phyloP scores from a whole-genome alignment of 768 basidiomycete genomes.

The Dioszegia hungarica region DNA sequence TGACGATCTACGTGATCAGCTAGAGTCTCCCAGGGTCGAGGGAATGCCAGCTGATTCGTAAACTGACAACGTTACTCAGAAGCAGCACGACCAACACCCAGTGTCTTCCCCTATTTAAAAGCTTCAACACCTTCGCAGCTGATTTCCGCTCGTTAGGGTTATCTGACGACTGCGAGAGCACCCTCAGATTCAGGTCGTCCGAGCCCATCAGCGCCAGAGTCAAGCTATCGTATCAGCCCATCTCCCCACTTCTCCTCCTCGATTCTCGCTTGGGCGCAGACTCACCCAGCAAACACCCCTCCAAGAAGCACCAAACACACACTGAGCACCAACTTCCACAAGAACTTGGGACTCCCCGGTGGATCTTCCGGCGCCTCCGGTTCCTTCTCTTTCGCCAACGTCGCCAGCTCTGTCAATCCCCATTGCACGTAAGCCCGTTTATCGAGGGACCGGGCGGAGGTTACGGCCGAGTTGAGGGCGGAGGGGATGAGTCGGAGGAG shows the following conservation, averaged over 20 bases:
- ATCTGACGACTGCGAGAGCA: constrained; percentile 76
- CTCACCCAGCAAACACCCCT: constrained; percentile 88
- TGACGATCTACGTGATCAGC: constrained; percentile 35
- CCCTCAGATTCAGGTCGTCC: constrained; percentile 83
- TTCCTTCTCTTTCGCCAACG: not conserved
- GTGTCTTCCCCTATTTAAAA: constrained; percentile 66
- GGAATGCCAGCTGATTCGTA: too few relatives aligned
- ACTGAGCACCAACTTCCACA: constrained; percentile 66
- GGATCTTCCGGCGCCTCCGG: constrained; percentile 44
- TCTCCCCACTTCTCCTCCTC: not conserved
- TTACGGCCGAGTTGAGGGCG: constrained; percentile 1
- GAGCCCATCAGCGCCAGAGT: constrained; percentile 92
- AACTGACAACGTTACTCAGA: constrained; percentile 67
- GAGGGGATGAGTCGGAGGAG: constrained; percentile 17
- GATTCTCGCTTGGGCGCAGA: too few relatives aligned
- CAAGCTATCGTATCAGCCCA: constrained; percentile 53
- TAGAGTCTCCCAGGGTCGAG: too few relatives aligned
- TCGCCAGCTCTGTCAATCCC: not conserved
- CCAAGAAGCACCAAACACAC: constrained; percentile 69
- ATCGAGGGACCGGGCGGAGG: not conserved
- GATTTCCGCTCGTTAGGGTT: constrained; percentile 58
- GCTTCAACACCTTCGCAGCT: constrained; percentile 52
- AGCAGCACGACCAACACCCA: constrained; percentile 94
- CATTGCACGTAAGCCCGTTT: not conserved
- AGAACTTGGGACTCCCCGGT: constrained; percentile 59